Evolutionary conservation across 2,329 filamentous ascomycete species (phyloP).

Genomic region (Exophiala alcalophila): DNA sequence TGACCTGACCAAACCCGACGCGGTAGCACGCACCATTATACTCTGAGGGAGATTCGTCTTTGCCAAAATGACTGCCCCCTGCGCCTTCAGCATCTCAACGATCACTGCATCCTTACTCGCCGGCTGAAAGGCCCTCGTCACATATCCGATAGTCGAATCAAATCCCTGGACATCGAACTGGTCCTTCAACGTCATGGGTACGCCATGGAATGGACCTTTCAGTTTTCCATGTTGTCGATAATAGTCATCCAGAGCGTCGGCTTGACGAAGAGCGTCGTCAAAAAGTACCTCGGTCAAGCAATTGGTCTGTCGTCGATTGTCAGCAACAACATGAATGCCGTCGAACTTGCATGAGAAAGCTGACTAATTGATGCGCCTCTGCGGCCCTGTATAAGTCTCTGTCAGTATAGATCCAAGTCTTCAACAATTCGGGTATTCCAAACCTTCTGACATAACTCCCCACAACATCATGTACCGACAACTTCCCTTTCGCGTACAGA

Average conservation of each 20-base stretch:
- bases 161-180: conserved; percentile 59
- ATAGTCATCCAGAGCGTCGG: conserved; percentile 36
- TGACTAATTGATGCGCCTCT: conserved; percentile 32
- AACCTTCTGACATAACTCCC: conserved; percentile 38
- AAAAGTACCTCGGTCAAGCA: conserved; percentile 40
- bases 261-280: conserved; percentile 36
- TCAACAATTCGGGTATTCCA: conserved; percentile 20
- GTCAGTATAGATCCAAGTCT: background rate
- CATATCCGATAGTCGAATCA: conserved; percentile 59
- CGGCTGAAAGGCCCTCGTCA: conserved; percentile 35
- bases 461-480: conserved; percentile 34
- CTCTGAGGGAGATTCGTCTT: conserved; percentile 54
- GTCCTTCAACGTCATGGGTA: conserved; percentile 59
- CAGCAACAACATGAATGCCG: background rate
- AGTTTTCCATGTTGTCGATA: conserved; percentile 38
- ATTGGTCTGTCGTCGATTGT: conserved; percentile 35
- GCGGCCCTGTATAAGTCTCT: conserved; percentile 23
- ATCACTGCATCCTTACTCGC: conserved; percentile 51
- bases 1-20: conserved; percentile 44
- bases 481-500: conserved; percentile 29
- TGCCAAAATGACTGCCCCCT: conserved; percentile 54
- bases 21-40: conserved; percentile 48
- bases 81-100: conserved; percentile 47
- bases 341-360: too few species aligned
- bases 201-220: conserved; percentile 52